Base-by-base conservation (phyloP, 805 yeast genomes). In the Myxozyma mucilagina region DNA sequence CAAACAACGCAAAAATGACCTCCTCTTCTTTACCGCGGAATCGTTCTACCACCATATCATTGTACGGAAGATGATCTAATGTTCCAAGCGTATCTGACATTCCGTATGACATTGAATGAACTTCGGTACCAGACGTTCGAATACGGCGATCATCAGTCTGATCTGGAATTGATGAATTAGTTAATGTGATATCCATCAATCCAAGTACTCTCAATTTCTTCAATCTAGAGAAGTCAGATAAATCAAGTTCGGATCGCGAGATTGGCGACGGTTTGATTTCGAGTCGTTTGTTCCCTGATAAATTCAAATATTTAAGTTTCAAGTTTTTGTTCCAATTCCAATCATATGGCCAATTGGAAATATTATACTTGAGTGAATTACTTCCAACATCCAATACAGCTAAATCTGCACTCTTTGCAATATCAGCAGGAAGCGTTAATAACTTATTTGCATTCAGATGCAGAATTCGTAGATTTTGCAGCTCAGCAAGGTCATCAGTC, bases 281-380 rank as follows among this genome's bases (percentile, higher is more conserved):
- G 65, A 94, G 84, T 65, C 97, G 81, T 71, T 88, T 87, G 72
- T 94, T 94, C 42, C 97, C 97, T 0, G 97, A 90, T 59, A 94
- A 86, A 72, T 93, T 94, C 71, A 94, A 80, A 69, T 87, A 91
- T 67, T 80, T 84, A 73, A 94, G 78, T 45, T 84, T 83, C 56
- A 81, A 78, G 71, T 94, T 94, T 78, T 85, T 86, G 68, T 87
- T 86, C 99, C 99, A 94, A 74, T 90, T 94, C 97, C 98, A 94
- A 72, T 94, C 99, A 71, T 90, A 93, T 14, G 94, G 96, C 82
- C 91, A 89, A 73, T 94, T 94, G 2, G 94, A 87, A 58, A 93
- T 90, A 69, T 94, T 94, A 74, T 94, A 94, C 70, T 91, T 89
- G 74, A 94, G 78, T 63, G 86, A 87, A 72, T 94, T 94, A 1